Evolutionary conservation across 805 yeast species (phyloP), one percentile per base, ranked within the genome.

Genomic region (Cyberlindnera americana): DNA sequence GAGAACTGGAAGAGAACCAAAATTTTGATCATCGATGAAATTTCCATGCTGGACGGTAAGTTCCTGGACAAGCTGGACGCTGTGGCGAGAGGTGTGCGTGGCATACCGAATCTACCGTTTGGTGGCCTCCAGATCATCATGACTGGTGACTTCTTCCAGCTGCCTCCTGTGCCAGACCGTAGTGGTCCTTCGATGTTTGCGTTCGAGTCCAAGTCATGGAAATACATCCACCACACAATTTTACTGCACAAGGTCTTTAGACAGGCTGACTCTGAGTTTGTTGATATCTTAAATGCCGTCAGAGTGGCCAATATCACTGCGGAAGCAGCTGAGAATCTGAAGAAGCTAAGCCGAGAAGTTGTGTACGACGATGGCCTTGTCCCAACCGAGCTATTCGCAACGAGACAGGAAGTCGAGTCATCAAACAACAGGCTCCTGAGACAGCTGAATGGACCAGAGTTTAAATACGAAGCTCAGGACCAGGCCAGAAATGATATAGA

Each of bases 121-220:
- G 99, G 99, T 5, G 99, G 99, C 0, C 81, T 93, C 31, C 99
- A 93, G 55, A 50, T 93, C 13, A 77, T 93, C 11, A 62, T 90
- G 25, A 83, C 95, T 4, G 99, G 99, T n/a, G 99, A 93, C 63
- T 90, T 91, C 58, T 90, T 83, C 61, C 99, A 93, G 64, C 69
- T 93, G 31, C 99, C 99, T 1, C 99, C 99, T 0, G 95, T 93
- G 6, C 66, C 72, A 10, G 54, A 54, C 19, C 55, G 46, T 29
- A 62, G 65, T 3, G 57, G 57, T 23, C 53, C 61, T 4, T 57
- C 69, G 1, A 58, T 61, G 18, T 93, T 83, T 56, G 83, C 95
- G 43, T 93, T 93, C 54, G 84, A 89, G 53, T 72, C 88, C 9
- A 57, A 65, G 3, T 63, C 78, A 19, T 93, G 99, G 99, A 61